Conservation (phyloP, 768 basidiomycete species). For the Psilocybe cubensis region DNA sequence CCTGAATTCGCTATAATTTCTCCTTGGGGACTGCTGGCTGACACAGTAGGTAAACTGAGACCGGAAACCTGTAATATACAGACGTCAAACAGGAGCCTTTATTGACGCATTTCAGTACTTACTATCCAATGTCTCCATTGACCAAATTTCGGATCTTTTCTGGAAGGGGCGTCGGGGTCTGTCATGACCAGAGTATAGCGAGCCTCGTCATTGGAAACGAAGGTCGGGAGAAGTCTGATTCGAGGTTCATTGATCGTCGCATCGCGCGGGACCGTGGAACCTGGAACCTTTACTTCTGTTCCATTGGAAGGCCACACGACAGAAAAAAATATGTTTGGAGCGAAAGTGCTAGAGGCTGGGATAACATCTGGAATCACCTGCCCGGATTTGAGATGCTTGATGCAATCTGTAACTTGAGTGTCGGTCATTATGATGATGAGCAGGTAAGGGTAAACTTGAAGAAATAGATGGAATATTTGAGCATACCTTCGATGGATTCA, state of each 20-base stretch:
- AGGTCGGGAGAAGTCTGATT: constrained; percentile 48
- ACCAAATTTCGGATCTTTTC: constrained; percentile 48
- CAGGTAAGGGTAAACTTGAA: neutral
- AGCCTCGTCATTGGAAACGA: constrained; percentile 22
- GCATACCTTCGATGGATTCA: too few species aligned
- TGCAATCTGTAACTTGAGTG: constrained; percentile 32
- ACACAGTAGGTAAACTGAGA: constrained; percentile 29
- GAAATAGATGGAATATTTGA: neutral
- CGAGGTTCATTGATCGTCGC: constrained; percentile 53
- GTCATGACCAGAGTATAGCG: constrained; percentile 60
- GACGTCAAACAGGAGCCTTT: neutral
- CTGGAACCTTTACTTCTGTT: constrained; percentile 32
- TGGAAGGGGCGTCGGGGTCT: constrained; percentile 62
- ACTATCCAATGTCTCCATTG: constrained; percentile 65
- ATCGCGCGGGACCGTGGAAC: constrained; percentile 32
- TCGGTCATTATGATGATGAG: constrained; percentile 24
- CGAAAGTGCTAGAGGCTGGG: constrained; percentile 35
- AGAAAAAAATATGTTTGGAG: constrained; percentile 46
- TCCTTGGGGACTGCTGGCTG: constrained; percentile 16
- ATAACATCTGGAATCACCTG: constrained; percentile 51
- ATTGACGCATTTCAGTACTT: constrained; percentile 16
- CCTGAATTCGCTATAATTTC: constrained; percentile 43
- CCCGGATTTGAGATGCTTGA: constrained; percentile 40
- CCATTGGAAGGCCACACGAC: constrained; percentile 43
- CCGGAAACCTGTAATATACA: constrained; percentile 43